Evolutionary conservation across 169 alveolate genomes (phyloP).

Genomic region (Plasmodium relictum): DNA sequence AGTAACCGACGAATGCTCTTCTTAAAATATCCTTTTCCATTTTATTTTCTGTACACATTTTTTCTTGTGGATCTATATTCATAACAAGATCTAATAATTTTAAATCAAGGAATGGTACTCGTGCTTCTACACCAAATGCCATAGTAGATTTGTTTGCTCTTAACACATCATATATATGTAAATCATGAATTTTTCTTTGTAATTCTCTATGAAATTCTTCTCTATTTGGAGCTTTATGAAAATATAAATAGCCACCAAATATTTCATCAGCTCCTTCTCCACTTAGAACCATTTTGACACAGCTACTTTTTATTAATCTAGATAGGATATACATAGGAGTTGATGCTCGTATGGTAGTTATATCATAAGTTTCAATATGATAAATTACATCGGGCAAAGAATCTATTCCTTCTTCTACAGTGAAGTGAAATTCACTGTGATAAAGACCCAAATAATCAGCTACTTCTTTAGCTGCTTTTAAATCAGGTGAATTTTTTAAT

Average conservation of each 20-base stretch:
- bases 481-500: slow-evolving; percentile 49
- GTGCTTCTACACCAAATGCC: slow-evolving; percentile 93
- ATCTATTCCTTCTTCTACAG: slow-evolving; percentile 86
- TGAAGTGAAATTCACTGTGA: slow-evolving; percentile 89
- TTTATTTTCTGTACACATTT: slow-evolving; percentile 54
- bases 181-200: slow-evolving; percentile 84
- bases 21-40: slow-evolving; percentile 89
- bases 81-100: slow-evolving; percentile 28
- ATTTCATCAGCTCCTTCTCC: slow-evolving; percentile 94
- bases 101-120: slow-evolving; percentile 91
- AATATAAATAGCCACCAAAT: slow-evolving; percentile 91
- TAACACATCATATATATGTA: slow-evolving; percentile 87
- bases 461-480: slow-evolving; percentile 66
- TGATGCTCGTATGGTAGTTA: slow-evolving; percentile 92
- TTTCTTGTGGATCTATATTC: slow-evolving; percentile 73
- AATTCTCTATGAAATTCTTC: slow-evolving; percentile 89
- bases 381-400: slow-evolving; percentile 88
- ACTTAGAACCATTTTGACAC: slow-evolving; percentile 89
- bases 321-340: slow-evolving; percentile 91
- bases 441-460: slow-evolving; percentile 88
- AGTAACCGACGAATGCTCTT: slow-evolving; percentile 86
- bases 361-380: slow-evolving; percentile 91
- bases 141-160: slow-evolving; percentile 90
- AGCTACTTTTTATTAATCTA: slow-evolving; percentile 82
- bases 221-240: slow-evolving; percentile 89